Evolutionary conservation across 441 rosid genomes (phyloP).

Genomic region (Breynia disticha): DNA sequence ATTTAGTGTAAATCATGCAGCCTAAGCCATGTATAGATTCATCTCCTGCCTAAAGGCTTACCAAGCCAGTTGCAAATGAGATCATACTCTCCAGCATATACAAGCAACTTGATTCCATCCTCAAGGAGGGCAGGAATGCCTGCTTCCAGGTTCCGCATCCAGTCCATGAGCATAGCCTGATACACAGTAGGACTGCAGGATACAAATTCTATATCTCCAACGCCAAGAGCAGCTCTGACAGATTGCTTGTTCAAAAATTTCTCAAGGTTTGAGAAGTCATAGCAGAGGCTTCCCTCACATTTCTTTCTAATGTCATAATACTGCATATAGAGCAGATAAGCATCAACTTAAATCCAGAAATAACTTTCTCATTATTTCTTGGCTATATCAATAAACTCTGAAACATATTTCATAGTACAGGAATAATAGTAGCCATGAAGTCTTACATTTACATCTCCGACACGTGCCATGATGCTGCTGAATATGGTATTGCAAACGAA

Average conservation of each 20-base stretch:
- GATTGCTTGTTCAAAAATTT: conserved; percentile 55
- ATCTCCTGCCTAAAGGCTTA: conserved; percentile 16
- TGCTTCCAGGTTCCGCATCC: conserved; percentile 87
- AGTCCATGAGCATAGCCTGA: conserved; percentile 74
- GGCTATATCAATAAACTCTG: too few species aligned
- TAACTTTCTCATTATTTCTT: too few species aligned
- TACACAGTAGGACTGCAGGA: conserved; percentile 75
- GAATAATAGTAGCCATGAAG: conserved; percentile 1
- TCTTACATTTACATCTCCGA: conserved; percentile 65
- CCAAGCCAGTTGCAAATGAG: conserved; percentile 99
- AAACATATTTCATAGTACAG: not conserved
- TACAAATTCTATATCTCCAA: conserved; percentile 62
- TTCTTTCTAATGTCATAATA: conserved; percentile 86
- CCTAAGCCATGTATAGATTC: too few species aligned
- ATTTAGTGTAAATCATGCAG: not conserved
- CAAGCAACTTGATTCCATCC: conserved; percentile 78
- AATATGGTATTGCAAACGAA: conserved; percentile 79
- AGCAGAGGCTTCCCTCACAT: conserved; percentile 82
- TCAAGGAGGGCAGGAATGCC: conserved; percentile 86
- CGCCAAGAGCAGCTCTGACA: conserved; percentile 67
- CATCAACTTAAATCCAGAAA: not conserved
- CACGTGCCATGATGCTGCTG: conserved; percentile 50
- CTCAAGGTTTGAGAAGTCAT: conserved; percentile 94
- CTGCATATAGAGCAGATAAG: conserved; percentile 30
- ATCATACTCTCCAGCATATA: conserved; percentile 95